Evolutionary conservation across 2,329 filamentous ascomycete genomes (phyloP).

Genomic region (Hypoxylon sp.): DNA sequence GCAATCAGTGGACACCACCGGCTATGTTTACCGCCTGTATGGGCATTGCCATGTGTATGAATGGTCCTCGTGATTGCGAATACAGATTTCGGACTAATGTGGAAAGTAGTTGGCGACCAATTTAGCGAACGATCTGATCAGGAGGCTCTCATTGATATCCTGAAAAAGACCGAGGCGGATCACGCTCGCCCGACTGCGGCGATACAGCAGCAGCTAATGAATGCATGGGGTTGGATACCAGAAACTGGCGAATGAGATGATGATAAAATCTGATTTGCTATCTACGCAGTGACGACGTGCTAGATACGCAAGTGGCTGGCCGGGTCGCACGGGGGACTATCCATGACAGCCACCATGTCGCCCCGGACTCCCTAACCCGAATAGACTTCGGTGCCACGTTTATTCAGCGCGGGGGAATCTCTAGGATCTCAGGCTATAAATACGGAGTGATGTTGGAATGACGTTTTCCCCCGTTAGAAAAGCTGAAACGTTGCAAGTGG

Average conservation of each 20-base stretch:
- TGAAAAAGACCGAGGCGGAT: conserved; percentile 64
- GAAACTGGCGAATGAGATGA: conserved; percentile 43
- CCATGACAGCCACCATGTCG: conserved; percentile 9
- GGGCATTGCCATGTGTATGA: conserved; percentile 67
- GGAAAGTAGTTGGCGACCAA: conserved; percentile 61
- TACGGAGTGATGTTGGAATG: conserved; percentile 28
- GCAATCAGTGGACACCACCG: conserved; percentile 69
- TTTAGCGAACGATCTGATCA: conserved; percentile 64
- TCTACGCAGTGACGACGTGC: conserved; percentile 7
- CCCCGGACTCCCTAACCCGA: conserved; percentile 29
- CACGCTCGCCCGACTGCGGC: conserved; percentile 67
- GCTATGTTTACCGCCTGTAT: conserved; percentile 70
- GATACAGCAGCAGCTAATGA: conserved; percentile 63
- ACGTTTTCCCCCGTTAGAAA: conserved; percentile 17
- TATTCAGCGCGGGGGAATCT: conserved; percentile 19
- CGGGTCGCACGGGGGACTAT: background rate
- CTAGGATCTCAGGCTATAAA: conserved; percentile 21
- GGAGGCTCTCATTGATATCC: conserved; percentile 62
- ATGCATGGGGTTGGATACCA: conserved; percentile 64
- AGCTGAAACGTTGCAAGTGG: conserved; percentile 14
- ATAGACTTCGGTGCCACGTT: conserved; percentile 11
- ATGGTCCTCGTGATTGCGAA: conserved; percentile 13
- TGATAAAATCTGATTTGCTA: background rate
- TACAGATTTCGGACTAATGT: conserved; percentile 21
- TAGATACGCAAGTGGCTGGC: conserved; percentile 15